phyloP scores from a whole-genome alignment of 2,329 filamentous ascomycete species.

The Fusarium aywerte region DNA sequence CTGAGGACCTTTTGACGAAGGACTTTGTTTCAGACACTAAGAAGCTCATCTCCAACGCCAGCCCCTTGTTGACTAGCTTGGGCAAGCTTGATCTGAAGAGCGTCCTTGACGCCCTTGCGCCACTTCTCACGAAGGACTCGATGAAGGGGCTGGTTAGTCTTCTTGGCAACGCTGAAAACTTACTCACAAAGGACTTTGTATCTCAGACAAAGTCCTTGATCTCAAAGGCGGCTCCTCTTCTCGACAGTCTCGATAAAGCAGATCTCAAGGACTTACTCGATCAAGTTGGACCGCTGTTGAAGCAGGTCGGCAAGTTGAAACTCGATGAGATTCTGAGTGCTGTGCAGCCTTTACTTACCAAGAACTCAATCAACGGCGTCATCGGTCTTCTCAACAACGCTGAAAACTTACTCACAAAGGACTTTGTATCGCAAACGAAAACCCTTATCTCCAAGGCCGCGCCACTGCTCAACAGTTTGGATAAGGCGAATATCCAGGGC shows the following conservation, averaged over 20 bases:
- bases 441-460: constrained; percentile 43
- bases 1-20: constrained; percentile 45
- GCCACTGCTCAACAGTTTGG: constrained; percentile 48
- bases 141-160: constrained; percentile 51
- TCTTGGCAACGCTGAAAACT: constrained; percentile 48
- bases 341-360: constrained; percentile 47
- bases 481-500: constrained; percentile 50
- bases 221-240: constrained; percentile 48
- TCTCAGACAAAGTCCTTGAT: constrained; percentile 43
- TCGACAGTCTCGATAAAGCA: constrained; percentile 49
- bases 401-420: constrained; percentile 43
- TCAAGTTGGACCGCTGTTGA: constrained; percentile 50
- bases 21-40: constrained; percentile 46
- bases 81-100: constrained; percentile 51
- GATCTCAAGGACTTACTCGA: constrained; percentile 49
- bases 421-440: constrained; percentile 44
- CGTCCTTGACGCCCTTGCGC: constrained; percentile 44
- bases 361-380: constrained; percentile 47
- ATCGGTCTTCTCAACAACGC: constrained; percentile 51
- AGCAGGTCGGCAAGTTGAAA: constrained; percentile 48
- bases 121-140: constrained; percentile 47
- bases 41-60: constrained; percentile 42
- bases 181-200: constrained; percentile 46
- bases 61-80: constrained; percentile 41
- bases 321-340: constrained; percentile 45